Base-by-base conservation (phyloP, 2,329 filamentous ascomycete species). In the Cercospora janseana region DNA sequence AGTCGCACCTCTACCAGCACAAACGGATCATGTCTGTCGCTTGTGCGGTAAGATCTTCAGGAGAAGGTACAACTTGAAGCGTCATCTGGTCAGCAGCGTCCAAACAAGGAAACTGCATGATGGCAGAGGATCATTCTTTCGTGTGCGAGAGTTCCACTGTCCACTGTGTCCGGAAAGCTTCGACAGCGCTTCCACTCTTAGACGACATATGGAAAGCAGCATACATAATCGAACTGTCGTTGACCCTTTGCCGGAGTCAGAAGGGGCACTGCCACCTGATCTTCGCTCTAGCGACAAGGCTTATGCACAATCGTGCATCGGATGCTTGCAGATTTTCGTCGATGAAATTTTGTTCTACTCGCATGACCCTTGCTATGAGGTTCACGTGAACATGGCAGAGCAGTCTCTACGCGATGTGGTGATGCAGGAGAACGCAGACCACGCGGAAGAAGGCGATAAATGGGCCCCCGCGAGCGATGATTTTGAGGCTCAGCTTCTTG, bases 401-500 rank as follows among this genome's bases (percentile, higher is more conserved):
- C 42, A 27, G 23, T 12, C 15, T 18, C 6, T n/a, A 9, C 16
- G 9, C 18, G 21, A 8, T n/a, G 28, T 26, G 12, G 12, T 10
- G 18, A 20, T 12, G 18, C 28, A 35, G n/a, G 31, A 27, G 9
- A 10, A n/a, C 34, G 23, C 18, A 18, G 29, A 46, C 9, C 8
- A 9, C 21, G 29, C 4, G 23, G 29, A 21, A 23, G 10, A 35
- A 16, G 29, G 12, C 18, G 31, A 26, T 13, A 20, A 35, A 20
- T 28, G 35, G 3, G 10, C 7, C 4, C 15, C n/a, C 5, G 12
- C 16, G 28, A 18, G 26, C 8, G 29, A 46, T 4, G 43, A 35
- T 18, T 37, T 46, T 8, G 18, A 35, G 21, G 43, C 43, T 4
- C 43, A 46, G 43, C 20, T 46, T 32, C 18, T 46, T 26, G 31